Percentiles rank a stretch among this genome's conserved stretches.
Evolutionary conservation across 495 filamentous ascomycete species (phyloP).

Genomic region (Talaromyces adpressus): DNA sequence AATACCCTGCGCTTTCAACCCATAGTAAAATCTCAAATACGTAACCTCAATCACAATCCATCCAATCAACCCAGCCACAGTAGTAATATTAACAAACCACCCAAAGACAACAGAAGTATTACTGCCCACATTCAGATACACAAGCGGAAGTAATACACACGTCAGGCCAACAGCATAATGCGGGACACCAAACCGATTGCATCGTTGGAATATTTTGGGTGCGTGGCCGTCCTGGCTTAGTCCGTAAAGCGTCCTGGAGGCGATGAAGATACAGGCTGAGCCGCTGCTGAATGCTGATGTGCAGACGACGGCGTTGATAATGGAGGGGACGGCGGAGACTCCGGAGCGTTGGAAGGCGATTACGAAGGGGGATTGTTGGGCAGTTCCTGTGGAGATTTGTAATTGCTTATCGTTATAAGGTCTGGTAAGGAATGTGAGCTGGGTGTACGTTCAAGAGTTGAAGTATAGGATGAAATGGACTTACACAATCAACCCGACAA

Average conservation of each 20-base stretch:
- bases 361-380: conserved; percentile 49
- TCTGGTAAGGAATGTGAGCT: not conserved
- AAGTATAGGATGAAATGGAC: not conserved
- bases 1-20: conserved; percentile 49
- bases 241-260: conserved; percentile 67
- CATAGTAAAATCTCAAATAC: conserved; percentile 55
- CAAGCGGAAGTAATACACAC: conserved; percentile 57
- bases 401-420: not conserved
- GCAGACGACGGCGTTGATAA: conserved; percentile 71
- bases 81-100: conserved; percentile 54
- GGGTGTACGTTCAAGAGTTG: not conserved
- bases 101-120: conserved; percentile 57
- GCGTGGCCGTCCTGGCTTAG: conserved; percentile 60
- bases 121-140: conserved; percentile 69
- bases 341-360: conserved; percentile 52
- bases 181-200: conserved; percentile 71
- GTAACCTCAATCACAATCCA: conserved; percentile 56
- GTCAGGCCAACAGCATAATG: conserved; percentile 58
- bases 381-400: conserved; percentile 24
- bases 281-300: conserved; percentile 60
- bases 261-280: conserved; percentile 76
- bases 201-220: conserved; percentile 53
- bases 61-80: conserved; percentile 60
- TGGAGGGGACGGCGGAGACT: conserved; percentile 58
- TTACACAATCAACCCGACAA: conserved; percentile 43